These are phyloP conservation scores for Kwoniella sp. DNA, from an alignment of 768 basidiomycete genomes.

Conservation along the genomic window DNA sequence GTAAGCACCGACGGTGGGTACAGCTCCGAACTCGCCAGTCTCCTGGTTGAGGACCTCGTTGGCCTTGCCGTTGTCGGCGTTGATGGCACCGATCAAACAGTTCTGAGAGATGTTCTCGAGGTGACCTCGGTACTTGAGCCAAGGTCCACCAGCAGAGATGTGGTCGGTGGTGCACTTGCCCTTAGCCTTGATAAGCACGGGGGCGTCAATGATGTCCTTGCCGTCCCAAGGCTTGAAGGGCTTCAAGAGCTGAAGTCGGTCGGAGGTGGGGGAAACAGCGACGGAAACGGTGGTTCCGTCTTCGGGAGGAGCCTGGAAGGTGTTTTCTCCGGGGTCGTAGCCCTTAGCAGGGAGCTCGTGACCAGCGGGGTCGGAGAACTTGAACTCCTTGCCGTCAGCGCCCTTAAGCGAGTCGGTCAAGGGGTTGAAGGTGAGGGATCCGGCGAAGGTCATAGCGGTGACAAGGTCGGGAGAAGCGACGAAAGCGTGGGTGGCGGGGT, in stretches of 20 bases:
- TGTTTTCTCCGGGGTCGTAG: constrained; percentile 95
- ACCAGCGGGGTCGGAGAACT: constrained; percentile 89
- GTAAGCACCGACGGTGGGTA: constrained; percentile 80
- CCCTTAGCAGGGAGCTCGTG: constrained; percentile 91
- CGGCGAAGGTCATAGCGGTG: constrained; percentile 94
- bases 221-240: constrained; percentile 94
- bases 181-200: constrained; percentile 94
- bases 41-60: constrained; percentile 87
- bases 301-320: constrained; percentile 89
- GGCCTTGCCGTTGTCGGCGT: constrained; percentile 89
- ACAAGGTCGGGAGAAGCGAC: constrained; percentile 65
- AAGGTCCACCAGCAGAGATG: constrained; percentile 96
- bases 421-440: constrained; percentile 94
- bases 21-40: constrained; percentile 80
- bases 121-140: constrained; percentile 99
- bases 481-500: constrained; percentile 86
- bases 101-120: constrained; percentile 98
- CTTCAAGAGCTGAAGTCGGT: constrained; percentile 85
- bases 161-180: constrained; percentile 99
- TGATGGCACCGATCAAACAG: constrained; percentile 97
- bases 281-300: constrained; percentile 83
- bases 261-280: constrained; percentile 78
- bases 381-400: constrained; percentile 92
- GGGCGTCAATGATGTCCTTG: constrained; percentile 83
- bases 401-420: constrained; percentile 85